Percentiles rank a stretch among this genome's conserved stretches.
These are phyloP conservation scores for Skeletonema tropicum DNA, from an alignment of 108 stramenopile species.

Conservation along the genomic window DNA sequence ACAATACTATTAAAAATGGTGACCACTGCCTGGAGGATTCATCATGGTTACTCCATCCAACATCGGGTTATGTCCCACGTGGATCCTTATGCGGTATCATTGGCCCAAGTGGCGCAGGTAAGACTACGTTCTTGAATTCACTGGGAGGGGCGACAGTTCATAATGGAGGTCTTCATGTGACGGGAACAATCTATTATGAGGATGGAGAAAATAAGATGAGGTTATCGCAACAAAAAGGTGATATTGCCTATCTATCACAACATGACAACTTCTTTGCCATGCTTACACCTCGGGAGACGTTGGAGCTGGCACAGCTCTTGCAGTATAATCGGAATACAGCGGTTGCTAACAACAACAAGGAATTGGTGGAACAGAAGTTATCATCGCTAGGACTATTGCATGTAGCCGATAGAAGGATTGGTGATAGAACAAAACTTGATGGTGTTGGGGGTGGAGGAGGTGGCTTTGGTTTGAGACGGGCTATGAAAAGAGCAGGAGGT, in stretches of 20 bases:
- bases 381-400: conserved; percentile 63
- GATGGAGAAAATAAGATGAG: neutral
- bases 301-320: conserved; percentile 78
- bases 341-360: neutral
- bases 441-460: conserved; percentile 28
- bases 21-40: conserved; percentile 30
- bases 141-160: conserved; percentile 40
- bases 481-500: conserved; percentile 13
- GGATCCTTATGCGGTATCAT: conserved; percentile 76
- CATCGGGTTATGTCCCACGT: conserved; percentile 55
- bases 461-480: conserved; percentile 19
- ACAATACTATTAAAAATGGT: neutral
- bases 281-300: conserved; percentile 81
- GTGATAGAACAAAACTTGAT: conserved; percentile 51
- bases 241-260: conserved; percentile 83
- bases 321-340: conserved; percentile 31
- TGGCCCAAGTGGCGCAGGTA: conserved; percentile 73
- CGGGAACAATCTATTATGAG: conserved; percentile 51
- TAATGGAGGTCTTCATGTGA: conserved; percentile 20
- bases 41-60: conserved; percentile 55
- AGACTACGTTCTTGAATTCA: conserved; percentile 58
- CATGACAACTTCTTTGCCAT: conserved; percentile 79
- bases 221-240: conserved; percentile 54
- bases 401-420: conserved; percentile 62
- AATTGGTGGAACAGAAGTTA: conserved; percentile 50